Evolutionary conservation across 805 yeast genomes (phyloP).

Genomic region (Ogataea wickerhamii): DNA sequence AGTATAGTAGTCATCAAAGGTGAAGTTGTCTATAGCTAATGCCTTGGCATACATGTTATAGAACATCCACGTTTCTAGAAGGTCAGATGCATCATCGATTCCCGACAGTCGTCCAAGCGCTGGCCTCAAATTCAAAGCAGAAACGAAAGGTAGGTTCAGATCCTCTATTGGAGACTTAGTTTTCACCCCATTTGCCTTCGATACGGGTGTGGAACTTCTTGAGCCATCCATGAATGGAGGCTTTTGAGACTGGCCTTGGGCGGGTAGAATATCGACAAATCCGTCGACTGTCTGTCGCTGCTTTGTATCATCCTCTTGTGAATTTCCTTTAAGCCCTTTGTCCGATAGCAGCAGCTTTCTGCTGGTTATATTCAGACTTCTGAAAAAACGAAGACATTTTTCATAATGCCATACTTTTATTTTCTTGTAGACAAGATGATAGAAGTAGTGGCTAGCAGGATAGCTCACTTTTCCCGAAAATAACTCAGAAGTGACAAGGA

Average conservation of each 20-base stretch:
- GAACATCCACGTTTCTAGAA: constrained; percentile 72
- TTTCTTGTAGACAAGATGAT: constrained; percentile 41
- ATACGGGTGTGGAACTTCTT: constrained; percentile 17
- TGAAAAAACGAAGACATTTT: constrained; percentile 53
- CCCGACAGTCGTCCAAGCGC: constrained; percentile 21
- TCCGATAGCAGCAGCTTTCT: constrained; percentile 32
- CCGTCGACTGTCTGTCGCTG: constrained; percentile 4
- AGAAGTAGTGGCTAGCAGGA: constrained; percentile 43
- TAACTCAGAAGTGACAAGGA: constrained; percentile 45
- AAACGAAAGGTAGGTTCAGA: constrained; percentile 28
- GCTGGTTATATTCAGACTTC: constrained; percentile 43
- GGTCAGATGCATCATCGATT: constrained; percentile 34
- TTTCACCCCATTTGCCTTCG: constrained; percentile 3
- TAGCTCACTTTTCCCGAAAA: constrained; percentile 37
- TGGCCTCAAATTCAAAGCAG: constrained; percentile 24
- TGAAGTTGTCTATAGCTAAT: constrained; percentile 63
- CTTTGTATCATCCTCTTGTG: neutral
- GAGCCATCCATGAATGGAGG: constrained; percentile 15
- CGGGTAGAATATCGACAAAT: constrained; percentile 22
- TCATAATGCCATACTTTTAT: constrained; percentile 61
- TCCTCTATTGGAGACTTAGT: constrained; percentile 30
- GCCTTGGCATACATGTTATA: constrained; percentile 66
- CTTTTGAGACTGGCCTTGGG: constrained; percentile 12
- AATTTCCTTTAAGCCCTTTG: constrained; percentile 11
- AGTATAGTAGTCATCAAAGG: constrained; percentile 73